These are phyloP conservation scores for Euptelea pleiosperma DNA, from an alignment of 164 flowering plant genomes.

Conservation along the genomic window DNA sequence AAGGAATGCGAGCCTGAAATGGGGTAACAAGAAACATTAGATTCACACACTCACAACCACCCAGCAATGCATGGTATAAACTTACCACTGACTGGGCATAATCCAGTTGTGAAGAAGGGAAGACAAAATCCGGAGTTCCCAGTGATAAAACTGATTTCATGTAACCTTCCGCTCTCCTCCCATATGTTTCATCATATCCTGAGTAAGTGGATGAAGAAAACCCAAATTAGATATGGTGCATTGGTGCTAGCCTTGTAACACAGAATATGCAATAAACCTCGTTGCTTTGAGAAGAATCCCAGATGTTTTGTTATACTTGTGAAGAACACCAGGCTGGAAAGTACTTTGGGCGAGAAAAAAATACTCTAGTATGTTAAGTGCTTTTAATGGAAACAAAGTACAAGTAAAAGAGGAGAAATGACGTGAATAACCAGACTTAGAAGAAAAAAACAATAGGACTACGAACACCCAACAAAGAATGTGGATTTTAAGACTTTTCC, in stretches of 20 bases:
- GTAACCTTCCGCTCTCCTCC: conserved; percentile 31
- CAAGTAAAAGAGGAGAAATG: neutral
- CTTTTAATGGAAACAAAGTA: too few species aligned
- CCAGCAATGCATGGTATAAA: neutral
- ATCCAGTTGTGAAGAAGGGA: conserved; percentile 40
- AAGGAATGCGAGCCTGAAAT: conserved; percentile 45
- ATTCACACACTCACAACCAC: neutral
- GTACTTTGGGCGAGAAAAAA: neutral
- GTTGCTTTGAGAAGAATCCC: neutral
- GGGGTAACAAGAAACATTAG: conserved; percentile 9
- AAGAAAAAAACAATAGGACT: too few species aligned
- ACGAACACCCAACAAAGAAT: too few species aligned
- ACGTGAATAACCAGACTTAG: neutral
- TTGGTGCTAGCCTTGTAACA: neutral
- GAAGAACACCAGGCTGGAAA: neutral
- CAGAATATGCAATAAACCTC: neutral
- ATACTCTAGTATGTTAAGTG: too few species aligned
- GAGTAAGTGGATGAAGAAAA: conserved; percentile 1
- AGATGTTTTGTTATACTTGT: neutral
- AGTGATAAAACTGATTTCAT: conserved; percentile 37
- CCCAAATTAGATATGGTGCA: neutral
- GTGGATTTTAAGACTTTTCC: too few species aligned
- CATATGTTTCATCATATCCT: conserved; percentile 34
- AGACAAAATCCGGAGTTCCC: conserved; percentile 34
- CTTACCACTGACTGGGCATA: conserved; percentile 46